Percentiles rank a stretch among this genome's conserved stretches.
Conservation (phyloP, 768 basidiomycete species). For the Auricularia sp. region DNA sequence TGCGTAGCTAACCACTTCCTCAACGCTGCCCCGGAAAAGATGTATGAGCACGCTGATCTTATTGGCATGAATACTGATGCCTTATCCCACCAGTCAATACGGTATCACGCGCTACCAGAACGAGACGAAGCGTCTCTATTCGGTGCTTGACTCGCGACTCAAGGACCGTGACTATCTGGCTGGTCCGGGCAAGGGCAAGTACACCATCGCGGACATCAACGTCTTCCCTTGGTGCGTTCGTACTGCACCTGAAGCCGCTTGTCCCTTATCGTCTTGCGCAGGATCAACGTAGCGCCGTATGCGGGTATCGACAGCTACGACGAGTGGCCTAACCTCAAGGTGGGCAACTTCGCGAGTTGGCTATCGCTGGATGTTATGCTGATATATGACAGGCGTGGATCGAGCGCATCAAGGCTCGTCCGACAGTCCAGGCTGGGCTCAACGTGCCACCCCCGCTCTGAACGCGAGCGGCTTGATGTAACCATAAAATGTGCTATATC, state of each 20-base stretch:
- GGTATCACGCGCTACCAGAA: conserved; percentile 52
- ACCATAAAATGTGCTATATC: no score
- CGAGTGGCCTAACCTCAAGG: conserved; percentile 56
- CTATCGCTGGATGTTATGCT: background rate
- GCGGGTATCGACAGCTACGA: conserved; percentile 48
- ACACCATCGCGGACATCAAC: conserved; percentile 66
- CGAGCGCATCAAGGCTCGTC: conserved; percentile 26
- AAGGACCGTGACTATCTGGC: conserved; percentile 65
- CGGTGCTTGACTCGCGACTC: conserved; percentile 76
- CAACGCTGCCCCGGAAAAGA: conserved; percentile 50
- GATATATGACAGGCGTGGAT: conserved; percentile 27
- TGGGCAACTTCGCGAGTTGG: conserved; percentile 4
- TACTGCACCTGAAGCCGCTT: background rate
- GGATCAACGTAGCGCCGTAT: conserved; percentile 7
- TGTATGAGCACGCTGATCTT: conserved; percentile 15
- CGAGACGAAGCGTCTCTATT: conserved; percentile 74
- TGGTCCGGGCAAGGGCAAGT: conserved; percentile 60
- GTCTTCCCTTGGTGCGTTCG: conserved; percentile 45
- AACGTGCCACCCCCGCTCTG: conserved; percentile 16
- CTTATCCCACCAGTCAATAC: conserved; percentile 11
- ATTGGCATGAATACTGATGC: background rate
- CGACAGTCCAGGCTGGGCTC: conserved; percentile 24
- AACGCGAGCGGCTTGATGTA: background rate
- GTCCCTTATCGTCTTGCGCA: background rate
- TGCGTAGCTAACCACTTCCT: conserved; percentile 58